Evolutionary conservation across 768 basidiomycete genomes (phyloP).

Genomic region (Russula sp.): DNA sequence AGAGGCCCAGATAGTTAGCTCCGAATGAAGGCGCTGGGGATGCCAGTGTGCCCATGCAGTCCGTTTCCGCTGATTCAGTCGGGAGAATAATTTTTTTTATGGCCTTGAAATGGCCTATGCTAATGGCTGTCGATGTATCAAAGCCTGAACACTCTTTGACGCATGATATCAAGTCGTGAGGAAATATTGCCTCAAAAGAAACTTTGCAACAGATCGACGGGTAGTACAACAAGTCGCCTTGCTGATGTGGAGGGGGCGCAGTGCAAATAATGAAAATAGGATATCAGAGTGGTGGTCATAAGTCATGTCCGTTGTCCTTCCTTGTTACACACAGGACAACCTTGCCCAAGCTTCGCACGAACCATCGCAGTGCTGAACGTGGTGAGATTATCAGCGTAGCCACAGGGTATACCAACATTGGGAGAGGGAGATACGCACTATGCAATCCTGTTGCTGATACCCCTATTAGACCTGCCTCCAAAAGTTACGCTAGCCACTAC

Average conservation of each 20-base stretch:
- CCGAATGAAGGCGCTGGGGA: neutral
- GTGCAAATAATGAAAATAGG: neutral
- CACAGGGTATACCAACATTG: neutral
- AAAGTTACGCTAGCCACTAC: constrained; percentile 40
- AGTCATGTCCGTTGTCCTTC: constrained; percentile 38
- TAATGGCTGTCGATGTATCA: too few species aligned
- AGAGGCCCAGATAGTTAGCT: neutral
- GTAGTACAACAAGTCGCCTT: neutral
- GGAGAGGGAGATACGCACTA: constrained; percentile 40
- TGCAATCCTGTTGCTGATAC: constrained; percentile 66
- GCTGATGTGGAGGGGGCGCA: neutral
- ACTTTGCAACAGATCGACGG: neutral
- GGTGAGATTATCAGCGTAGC: neutral
- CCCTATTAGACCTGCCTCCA: constrained; percentile 32
- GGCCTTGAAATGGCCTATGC: neutral
- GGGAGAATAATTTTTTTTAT: neutral
- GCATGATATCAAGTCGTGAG: neutral
- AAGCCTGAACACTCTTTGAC: neutral
- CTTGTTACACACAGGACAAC: constrained; percentile 74
- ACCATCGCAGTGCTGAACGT: constrained; percentile 58
- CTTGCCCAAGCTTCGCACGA: constrained; percentile 51
- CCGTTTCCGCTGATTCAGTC: neutral
- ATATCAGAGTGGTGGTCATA: neutral
- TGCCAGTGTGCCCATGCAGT: neutral
- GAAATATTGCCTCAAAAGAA: neutral